Evolutionary conservation across 305 asterid species (phyloP).

Genomic region (Fraxinus sp.): DNA sequence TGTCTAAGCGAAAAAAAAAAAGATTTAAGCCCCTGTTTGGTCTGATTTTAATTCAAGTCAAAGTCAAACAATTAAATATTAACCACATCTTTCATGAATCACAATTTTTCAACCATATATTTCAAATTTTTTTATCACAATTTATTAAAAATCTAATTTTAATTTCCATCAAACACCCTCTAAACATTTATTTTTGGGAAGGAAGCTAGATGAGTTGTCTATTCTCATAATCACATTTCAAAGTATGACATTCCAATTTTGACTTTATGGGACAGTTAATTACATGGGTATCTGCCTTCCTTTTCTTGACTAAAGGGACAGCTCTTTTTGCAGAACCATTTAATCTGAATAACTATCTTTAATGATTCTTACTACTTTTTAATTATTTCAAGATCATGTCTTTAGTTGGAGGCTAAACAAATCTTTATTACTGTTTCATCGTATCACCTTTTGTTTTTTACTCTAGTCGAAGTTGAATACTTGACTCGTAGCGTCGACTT

Average conservation of each 20-base stretch:
- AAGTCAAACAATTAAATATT: too few species aligned
- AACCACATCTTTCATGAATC: too few species aligned
- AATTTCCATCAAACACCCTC: too few species aligned
- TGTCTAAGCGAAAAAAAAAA: neutral
- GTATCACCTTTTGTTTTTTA: neutral
- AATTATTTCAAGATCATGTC: neutral
- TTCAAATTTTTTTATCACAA: too few species aligned
- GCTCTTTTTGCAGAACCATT: neutral
- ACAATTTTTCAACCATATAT: too few species aligned
- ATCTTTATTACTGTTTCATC: neutral
- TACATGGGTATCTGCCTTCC: neutral
- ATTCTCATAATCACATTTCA: neutral
- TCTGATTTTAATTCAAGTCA: too few species aligned
- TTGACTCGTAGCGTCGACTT: neutral
- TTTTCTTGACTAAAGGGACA: neutral
- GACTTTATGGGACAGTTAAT: neutral
- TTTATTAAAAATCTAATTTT: too few species aligned
- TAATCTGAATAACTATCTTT: neutral
- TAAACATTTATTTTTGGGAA: neutral
- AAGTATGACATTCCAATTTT: neutral
- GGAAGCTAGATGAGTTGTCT: neutral
- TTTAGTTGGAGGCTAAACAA: neutral
- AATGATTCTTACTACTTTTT: neutral
- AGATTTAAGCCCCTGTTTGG: neutral
- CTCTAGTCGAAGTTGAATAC: neutral